Evolutionary conservation across 768 basidiomycete species (phyloP), one percentile per base, ranked within the genome.

Genomic region (Sporobolomyces phaffii): DNA sequence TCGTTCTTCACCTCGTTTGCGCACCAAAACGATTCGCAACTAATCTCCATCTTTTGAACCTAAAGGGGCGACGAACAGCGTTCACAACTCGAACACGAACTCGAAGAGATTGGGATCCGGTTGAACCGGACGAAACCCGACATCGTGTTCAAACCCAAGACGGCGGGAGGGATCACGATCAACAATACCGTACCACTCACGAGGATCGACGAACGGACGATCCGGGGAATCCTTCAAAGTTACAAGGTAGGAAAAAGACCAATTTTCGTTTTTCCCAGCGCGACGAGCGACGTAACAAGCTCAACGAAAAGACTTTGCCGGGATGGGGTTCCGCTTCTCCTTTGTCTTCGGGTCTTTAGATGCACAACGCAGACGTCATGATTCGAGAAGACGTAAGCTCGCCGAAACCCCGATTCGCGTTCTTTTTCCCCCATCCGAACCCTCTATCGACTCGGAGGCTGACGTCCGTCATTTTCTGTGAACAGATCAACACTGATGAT

Each of bases 21-120:
- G n/a, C n/a, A n/a, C n/a, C n/a, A n/a, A n/a, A n/a, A n/a, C n/a
- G n/a, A n/a, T n/a, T n/a, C n/a, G n/a, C n/a, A n/a, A n/a, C n/a
- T n/a, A n/a, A n/a, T n/a, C n/a, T n/a, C n/a, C n/a, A n/a, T n/a
- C n/a, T n/a, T n/a, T n/a, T n/a, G n/a, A n/a, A n/a, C n/a, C n/a
- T n/a, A n/a, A n/a, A 77, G 77, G 61, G 78, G 78, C 10, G 88
- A 91, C 48, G 91, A 97, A 77, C 96, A 99, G 75, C 85, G 87
- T 61, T 80, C 84, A 53, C 81, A 94, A 65, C 80, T 98, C 29
- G 96, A 98, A 77, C 83, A 89, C 41, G 96, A 99, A 78, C 81
- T 99, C 22, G 96, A 99, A 75, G 90, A 93, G 7, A 93, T 99
- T 43, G 96, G 96, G 5, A 97, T 99, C 69, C 83, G 96, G 50